phyloP scores from a whole-genome alignment of 768 basidiomycete species.

The Termitomyces bulborhizus region DNA sequence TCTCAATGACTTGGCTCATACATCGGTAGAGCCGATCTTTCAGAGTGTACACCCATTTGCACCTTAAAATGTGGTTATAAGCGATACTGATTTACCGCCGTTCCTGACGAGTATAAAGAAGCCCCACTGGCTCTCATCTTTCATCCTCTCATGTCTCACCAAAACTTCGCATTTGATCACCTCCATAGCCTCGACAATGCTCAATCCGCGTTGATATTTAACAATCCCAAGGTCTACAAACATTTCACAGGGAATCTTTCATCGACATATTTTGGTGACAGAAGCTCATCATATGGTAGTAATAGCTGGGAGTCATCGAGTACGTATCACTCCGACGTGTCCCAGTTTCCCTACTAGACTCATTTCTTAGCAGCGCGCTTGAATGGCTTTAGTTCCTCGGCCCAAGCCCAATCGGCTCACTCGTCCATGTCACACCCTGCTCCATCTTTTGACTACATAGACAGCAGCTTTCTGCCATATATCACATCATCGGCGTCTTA shows the following conservation, averaged over 20 bases:
- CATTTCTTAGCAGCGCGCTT: background rate
- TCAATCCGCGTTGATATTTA: slow-evolving; percentile 9
- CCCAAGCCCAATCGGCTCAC: slow-evolving; percentile 6
- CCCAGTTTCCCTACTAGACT: background rate
- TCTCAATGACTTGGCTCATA: background rate
- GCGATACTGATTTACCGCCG: slow-evolving; percentile 5
- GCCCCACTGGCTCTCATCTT: background rate
- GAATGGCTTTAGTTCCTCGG: background rate
- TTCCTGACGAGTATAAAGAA: slow-evolving; percentile 6
- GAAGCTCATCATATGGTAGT: slow-evolving; percentile 2
- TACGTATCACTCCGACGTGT: background rate
- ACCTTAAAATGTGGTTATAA: slow-evolving; percentile 12
- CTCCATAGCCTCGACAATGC: slow-evolving; percentile 11
- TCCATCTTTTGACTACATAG: background rate
- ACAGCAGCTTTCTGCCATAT: slow-evolving; percentile 5
- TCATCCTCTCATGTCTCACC: slow-evolving; percentile 7
- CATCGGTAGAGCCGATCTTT: slow-evolving; percentile 12
- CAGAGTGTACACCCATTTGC: slow-evolving; percentile 8
- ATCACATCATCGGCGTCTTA: slow-evolving; percentile 5
- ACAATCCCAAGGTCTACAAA: slow-evolving; percentile 9
- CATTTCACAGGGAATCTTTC: slow-evolving; percentile 8
- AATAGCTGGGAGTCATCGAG: slow-evolving; percentile 7
- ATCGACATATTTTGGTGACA: slow-evolving; percentile 6
- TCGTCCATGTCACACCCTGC: background rate
- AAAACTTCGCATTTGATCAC: slow-evolving; percentile 7